These are phyloP conservation scores for Lichtheimia ornata DNA, from an alignment of 371 early-diverging fungal species.

Conservation along the genomic window DNA sequence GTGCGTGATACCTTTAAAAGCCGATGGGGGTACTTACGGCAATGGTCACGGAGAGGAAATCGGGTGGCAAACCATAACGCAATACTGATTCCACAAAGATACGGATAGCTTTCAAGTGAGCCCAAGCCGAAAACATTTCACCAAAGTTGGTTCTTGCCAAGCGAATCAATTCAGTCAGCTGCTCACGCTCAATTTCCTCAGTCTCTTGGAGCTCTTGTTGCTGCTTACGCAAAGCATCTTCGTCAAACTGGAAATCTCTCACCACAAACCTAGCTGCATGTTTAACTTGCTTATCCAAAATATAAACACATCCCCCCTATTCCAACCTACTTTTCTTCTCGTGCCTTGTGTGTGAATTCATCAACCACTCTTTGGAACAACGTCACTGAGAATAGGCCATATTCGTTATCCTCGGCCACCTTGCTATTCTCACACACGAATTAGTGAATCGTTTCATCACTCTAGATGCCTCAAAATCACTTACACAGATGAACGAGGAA, in stretches of 20 bases:
- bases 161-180: slow-evolving; percentile 70
- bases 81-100: slow-evolving; percentile 96
- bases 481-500: slow-evolving; percentile 92
- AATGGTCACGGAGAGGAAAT: slow-evolving; percentile 86
- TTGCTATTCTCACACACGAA: slow-evolving; percentile 40
- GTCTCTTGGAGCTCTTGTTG: slow-evolving; percentile 75
- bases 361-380: slow-evolving; percentile 85
- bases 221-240: slow-evolving; percentile 73
- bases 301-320: not conserved
- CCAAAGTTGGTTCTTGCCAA: slow-evolving; percentile 93
- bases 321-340: slow-evolving; percentile 74
- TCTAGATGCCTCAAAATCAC: slow-evolving; percentile 12
- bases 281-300: not conserved
- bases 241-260: slow-evolving; percentile 92
- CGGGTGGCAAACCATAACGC: slow-evolving; percentile 95
- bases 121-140: slow-evolving; percentile 88
- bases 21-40: slow-evolving; percentile 42
- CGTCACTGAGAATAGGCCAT: slow-evolving; percentile 88
- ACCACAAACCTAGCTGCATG: slow-evolving; percentile 72
- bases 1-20: not conserved
- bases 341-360: slow-evolving; percentile 87
- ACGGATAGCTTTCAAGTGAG: slow-evolving; percentile 91
- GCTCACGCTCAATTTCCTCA: slow-evolving; percentile 78
- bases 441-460: not conserved
- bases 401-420: slow-evolving; percentile 93